Conservation (phyloP, 108 stramenopile genomes). For the Skeletonema menzelii region DNA sequence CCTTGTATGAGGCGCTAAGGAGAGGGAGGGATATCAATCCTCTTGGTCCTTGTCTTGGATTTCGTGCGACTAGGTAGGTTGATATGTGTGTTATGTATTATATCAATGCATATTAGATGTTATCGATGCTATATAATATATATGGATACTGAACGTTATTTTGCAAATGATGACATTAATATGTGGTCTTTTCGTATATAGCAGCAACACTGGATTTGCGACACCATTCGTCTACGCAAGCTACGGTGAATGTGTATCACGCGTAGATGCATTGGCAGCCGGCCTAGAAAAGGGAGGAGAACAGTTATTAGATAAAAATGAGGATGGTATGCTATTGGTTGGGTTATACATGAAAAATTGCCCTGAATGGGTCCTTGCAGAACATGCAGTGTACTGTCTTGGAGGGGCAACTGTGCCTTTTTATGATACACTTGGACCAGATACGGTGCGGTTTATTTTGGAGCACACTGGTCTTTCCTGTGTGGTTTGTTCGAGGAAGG, state of each 20-base stretch:
- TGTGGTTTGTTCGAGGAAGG: constrained; percentile 77
- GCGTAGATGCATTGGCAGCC: constrained; percentile 77
- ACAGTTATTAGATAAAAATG: constrained; percentile 59
- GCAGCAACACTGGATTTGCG: constrained; percentile 65
- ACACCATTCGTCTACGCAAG: constrained; percentile 85
- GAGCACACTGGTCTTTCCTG: constrained; percentile 79
- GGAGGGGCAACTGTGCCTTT: constrained; percentile 89
- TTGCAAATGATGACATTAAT: no score
- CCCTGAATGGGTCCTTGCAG: constrained; percentile 93
- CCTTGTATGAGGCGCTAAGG: constrained; percentile 82
- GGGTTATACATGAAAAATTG: constrained; percentile 94
- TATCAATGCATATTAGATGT: no score
- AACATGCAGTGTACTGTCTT: constrained; percentile 83
- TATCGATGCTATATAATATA: no score
- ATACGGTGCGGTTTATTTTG: constrained; percentile 86
- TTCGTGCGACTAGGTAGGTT: constrained; percentile 56
- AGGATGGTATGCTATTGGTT: constrained; percentile 71
- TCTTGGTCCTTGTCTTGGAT: constrained; percentile 81
- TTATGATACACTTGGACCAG: constrained; percentile 95
- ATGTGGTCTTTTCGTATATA: not conserved
- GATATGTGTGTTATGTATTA: not conserved
- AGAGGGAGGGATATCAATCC: constrained; percentile 74
- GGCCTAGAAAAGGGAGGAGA: constrained; percentile 62
- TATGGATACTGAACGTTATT: not conserved
- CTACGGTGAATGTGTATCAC: constrained; percentile 76